Percentiles rank a stretch among this genome's conserved stretches.
phyloP scores from a whole-genome alignment of 805 yeast genomes.

The Barnettozyma populi region DNA sequence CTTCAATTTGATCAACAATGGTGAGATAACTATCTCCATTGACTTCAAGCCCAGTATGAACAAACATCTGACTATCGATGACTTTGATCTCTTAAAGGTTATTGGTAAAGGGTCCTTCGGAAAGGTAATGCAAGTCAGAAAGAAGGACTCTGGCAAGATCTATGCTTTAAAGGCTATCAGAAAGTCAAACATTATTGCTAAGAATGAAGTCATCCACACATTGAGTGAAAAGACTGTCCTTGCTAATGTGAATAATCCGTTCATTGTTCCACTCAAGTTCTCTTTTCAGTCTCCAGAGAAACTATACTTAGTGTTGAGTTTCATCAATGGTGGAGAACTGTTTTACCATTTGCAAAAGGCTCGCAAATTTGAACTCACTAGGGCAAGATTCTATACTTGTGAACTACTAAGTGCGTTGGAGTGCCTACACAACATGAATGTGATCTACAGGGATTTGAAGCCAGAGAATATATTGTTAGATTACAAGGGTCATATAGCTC shows the following conservation, averaged over 20 bases:
- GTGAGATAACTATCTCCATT: constrained; percentile 55
- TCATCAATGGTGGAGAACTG: constrained; percentile 95
- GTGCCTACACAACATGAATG: constrained; percentile 83
- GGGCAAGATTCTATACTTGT: constrained; percentile 91
- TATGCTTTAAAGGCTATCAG: constrained; percentile 93
- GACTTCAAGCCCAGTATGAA: constrained; percentile 65
- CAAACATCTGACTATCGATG: constrained; percentile 77
- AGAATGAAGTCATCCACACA: constrained; percentile 94
- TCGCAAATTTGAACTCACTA: constrained; percentile 80
- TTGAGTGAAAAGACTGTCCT: constrained; percentile 93
- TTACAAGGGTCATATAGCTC: constrained; percentile 95
- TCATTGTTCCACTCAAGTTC: constrained; percentile 93
- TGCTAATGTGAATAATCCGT: constrained; percentile 89
- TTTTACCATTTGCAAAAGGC: constrained; percentile 91
- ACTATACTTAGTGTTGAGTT: constrained; percentile 81
- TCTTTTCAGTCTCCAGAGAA: constrained; percentile 97
- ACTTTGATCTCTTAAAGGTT: constrained; percentile 88
- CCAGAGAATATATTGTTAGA: constrained; percentile 94
- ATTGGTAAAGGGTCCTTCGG: constrained; percentile 98
- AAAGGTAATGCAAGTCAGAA: constrained; percentile 97
- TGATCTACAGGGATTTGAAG: constrained; percentile 90
- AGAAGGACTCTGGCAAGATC: constrained; percentile 89
- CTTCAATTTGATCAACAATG: constrained; percentile 25
- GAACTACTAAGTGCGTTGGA: constrained; percentile 92
- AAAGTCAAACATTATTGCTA: constrained; percentile 89